Conservation (phyloP, 208 protist genomes). For the Acanthamoeba divionensis region DNA sequence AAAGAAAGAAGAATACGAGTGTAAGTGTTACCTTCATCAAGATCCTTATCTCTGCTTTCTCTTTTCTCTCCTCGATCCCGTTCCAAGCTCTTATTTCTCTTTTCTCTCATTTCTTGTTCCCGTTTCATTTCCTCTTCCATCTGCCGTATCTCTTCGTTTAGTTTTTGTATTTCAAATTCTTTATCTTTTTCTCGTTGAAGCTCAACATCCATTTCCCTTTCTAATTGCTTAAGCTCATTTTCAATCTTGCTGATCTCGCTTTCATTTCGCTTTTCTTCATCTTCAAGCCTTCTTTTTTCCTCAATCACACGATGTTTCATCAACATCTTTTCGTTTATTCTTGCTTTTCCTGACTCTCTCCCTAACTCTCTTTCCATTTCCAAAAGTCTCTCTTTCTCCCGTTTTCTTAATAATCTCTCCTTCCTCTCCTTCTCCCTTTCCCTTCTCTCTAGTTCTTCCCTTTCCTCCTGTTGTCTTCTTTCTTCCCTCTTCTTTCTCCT, state of each 20-base stretch:
- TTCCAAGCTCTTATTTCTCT: neutral
- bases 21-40: too few species aligned
- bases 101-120: neutral
- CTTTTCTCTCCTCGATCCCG: too few species aligned
- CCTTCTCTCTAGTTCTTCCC: neutral
- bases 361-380: neutral
- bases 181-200: neutral
- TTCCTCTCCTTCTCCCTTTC: conserved; percentile 23
- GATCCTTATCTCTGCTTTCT: too few species aligned
- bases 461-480: neutral
- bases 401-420: neutral
- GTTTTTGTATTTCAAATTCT: neutral
- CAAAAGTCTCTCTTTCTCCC: conserved; percentile 31
- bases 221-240: neutral
- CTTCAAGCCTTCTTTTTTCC: too few species aligned
- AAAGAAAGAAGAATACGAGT: too few species aligned
- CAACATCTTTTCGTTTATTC: neutral
- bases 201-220: conserved; percentile 16
- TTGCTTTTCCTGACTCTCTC: neutral
- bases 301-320: too few species aligned
- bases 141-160: conserved; percentile 20
- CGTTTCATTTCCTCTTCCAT: neutral
- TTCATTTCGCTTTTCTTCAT: neutral
- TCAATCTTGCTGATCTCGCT: neutral
- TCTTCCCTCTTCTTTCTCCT: conserved; percentile 11